Evolutionary conservation across 176 grass and related monocot genomes (phyloP), one percentile per base, ranked within the genome.

Genomic region (Hsuehochloa calcarea): DNA sequence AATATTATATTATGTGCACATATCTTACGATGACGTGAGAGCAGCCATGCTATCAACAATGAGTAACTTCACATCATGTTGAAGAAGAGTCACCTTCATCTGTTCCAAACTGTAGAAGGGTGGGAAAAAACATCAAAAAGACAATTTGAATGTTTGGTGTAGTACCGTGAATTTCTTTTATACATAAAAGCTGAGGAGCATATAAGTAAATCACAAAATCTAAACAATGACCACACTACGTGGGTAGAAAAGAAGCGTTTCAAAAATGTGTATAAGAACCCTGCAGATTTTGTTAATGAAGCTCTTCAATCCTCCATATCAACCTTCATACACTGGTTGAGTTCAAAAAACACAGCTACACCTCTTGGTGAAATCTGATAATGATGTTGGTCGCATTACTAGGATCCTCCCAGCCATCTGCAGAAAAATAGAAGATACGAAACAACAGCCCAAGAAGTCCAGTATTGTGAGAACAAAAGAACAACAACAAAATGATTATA

Each of bases 391-490:
- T 68, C 91, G 84, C 60, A 79, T 69, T 14, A 94, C 90, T 91
- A 99, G 84, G 80, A 99, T 95, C 75, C 93, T 90, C 68, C 93
- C 93, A 93, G 96, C 93, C 93, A 99, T 96, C 96, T 99, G 66
- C 19, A 90, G 27, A 85, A 52, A 82, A 80, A 74, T 16, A 65
- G 67, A 86, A 22, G 51, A 27, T 46, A 55, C 38, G 41, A 82
- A 80, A 87, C 26, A 71, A 68, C 43, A 81, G 44, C 41, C n/a
- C 60, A n/a, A 40, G 51, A 70, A 82, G 35, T 54, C 9, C 1
- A 13, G 40, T 54, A 56, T 11, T 23, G 17, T 68, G 39, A n/a
- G 25, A 72, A 68, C 39, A 75, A 15, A 75, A 71, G 50, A 45
- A 41, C 78, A 70, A 65, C n/a, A 62, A 23, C 19, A 68, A 39